Conservation (phyloP, 2,329 filamentous ascomycete species). For the Periglandula ipomoeae region DNA sequence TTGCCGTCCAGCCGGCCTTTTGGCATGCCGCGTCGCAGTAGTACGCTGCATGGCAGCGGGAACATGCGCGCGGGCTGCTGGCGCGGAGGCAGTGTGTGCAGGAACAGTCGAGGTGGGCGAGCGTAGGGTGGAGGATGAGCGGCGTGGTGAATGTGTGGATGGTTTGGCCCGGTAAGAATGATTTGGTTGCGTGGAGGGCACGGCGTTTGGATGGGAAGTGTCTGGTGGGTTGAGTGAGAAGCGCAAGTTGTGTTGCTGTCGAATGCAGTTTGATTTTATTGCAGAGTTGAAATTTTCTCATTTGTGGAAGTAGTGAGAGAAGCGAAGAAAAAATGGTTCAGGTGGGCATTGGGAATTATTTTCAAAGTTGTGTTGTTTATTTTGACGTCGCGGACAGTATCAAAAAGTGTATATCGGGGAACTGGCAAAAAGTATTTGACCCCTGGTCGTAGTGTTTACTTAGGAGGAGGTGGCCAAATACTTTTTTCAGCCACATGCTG, state of each 20-base stretch:
- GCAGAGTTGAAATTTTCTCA: too few relatives aligned
- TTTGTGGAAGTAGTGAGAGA: not conserved
- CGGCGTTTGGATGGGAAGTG: constrained; percentile 31
- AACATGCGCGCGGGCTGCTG: constrained; percentile 32
- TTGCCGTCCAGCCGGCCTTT: constrained; percentile 39
- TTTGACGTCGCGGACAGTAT: not conserved
- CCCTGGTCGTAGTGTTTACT: too few relatives aligned
- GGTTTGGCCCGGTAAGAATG: constrained; percentile 34
- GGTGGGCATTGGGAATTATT: not conserved
- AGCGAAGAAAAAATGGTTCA: not conserved
- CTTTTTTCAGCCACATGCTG: not conserved
- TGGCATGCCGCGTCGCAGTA: constrained; percentile 51
- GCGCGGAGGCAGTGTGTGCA: constrained; percentile 42
- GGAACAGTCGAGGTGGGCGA: constrained; percentile 27
- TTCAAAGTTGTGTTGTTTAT: not conserved
- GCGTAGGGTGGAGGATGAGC: constrained; percentile 38
- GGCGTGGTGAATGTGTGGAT: constrained; percentile 34
- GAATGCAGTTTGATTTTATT: too few relatives aligned
- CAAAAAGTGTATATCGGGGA: too few relatives aligned
- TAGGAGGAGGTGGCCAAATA: too few relatives aligned
- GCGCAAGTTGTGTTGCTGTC: too few relatives aligned
- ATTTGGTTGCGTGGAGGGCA: constrained; percentile 32
- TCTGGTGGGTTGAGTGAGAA: not conserved
- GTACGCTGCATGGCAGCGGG: constrained; percentile 40
- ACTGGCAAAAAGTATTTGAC: too few relatives aligned